A percentile compares a stretch with the other conserved stretches of the same genome.
These are phyloP conservation scores for Neurospora sp. DNA, from an alignment of 495 filamentous ascomycete genomes.

Conservation along the genomic window DNA sequence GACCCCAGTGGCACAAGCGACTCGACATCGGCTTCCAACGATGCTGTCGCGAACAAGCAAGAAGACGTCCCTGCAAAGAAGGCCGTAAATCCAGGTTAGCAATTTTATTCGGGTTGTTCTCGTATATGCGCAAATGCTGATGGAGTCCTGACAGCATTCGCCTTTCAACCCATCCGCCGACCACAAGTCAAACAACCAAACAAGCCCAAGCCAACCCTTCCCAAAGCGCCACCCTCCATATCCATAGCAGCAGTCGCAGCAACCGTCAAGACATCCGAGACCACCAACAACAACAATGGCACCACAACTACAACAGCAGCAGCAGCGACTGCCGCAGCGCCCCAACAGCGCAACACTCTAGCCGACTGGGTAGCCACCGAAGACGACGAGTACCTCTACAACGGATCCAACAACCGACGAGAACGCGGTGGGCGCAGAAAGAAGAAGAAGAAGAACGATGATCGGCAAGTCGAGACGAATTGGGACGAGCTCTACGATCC, in stretches of 20 bases:
- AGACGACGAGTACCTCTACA: conserved; percentile 51
- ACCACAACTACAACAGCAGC: conserved; percentile 1
- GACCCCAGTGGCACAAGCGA: conserved; percentile 32
- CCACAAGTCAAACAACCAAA: conserved; percentile 62
- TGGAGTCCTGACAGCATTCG: conserved; percentile 51
- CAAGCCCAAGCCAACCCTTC: conserved; percentile 58
- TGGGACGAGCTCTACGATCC: conserved; percentile 96
- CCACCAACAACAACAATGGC: not conserved
- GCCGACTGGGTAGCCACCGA: conserved; percentile 73
- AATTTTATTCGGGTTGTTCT: not conserved
- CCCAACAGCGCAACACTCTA: conserved; percentile 59
- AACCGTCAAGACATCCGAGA: not conserved
- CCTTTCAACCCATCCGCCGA: conserved; percentile 68
- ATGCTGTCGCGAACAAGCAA: conserved; percentile 67
- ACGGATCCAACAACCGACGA: conserved; percentile 15
- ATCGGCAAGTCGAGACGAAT: conserved; percentile 52
- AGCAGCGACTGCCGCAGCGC: conserved; percentile 13
- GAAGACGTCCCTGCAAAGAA: conserved; percentile 57
- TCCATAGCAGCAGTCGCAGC: conserved; percentile 8
- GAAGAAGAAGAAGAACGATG: conserved; percentile 69
- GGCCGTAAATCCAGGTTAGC: conserved; percentile 64
- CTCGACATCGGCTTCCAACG: conserved; percentile 60
- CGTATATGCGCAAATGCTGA: not conserved
- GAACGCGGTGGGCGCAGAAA: conserved; percentile 64
- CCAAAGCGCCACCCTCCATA: conserved; percentile 22